Evolutionary conservation across 2,329 filamentous ascomycete genomes (phyloP), one percentile per base, ranked within the genome.

Genomic region (Fusarium sacchari): DNA sequence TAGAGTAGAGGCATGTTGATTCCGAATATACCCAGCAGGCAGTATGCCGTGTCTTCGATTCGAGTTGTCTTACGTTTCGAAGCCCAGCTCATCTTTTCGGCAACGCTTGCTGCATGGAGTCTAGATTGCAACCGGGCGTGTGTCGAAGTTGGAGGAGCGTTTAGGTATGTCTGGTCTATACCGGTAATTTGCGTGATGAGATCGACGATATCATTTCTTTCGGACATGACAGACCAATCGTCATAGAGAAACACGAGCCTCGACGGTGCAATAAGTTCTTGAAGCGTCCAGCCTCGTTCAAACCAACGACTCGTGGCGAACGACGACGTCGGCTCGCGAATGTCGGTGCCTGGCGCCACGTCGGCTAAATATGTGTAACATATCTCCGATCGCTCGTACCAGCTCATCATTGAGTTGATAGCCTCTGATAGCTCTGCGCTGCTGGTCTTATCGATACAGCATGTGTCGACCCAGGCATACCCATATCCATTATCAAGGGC

Each of bases 181-280:
- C 42, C 42, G 3, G 42, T 44, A 9, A 44, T 20, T 20, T 44
- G 7, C 11, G 42, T 44, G 11, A 44, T 28, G 6, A 28, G 7
- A 3, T 30, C 5, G 10, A 17, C 20, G 0, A 49, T 49, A 0
- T 13, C 20, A 6, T 17, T 7, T 22, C 28, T 17, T 12, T 30
- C 20, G 0, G 14, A 30, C 14, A 49, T 49, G 14, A 17, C 5
- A 3, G 20, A 30, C 14, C 46, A 49, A 6, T 49, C 28, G 3
- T 18, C 7, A 6, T 49, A 49, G 10, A 49, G 14, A n/a, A 49
- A 49, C 12, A 30, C 13, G 5, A 49, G 46, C 3, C 5, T 49
- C 20, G 28, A 9, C 7, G 46, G 46, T 0, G 28, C 46, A 17
- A 30, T 30, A 2, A 49, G 46, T 3, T 49, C 46, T 18, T 49